Base-by-base conservation (phyloP, 306 rosid species). In the Vigna reflexopilosa region DNA sequence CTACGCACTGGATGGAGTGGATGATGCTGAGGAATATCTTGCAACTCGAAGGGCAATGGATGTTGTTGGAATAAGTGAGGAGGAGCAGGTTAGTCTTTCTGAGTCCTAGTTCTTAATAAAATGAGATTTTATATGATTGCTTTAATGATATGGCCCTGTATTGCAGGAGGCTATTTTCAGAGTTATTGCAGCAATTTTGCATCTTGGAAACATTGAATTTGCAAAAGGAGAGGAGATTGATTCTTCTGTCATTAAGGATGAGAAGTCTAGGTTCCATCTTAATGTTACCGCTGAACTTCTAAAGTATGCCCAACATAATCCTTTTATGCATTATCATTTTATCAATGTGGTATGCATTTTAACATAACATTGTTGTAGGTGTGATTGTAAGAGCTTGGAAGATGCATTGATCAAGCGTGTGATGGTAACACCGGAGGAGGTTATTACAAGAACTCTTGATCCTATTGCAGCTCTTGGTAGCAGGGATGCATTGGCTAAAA, bases 1-100 rank as follows among this genome's bases (percentile, higher is more conserved):
- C 80, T 96, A 84, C 80, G 87, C 19, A 68, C 89, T 96, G 82
- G 99, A 93, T 89, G 99, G 99, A 69, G 87, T 96, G 80, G 90
- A 93, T 81, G 99, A 96, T 77, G 87, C 88, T 4, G 87, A 91
- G 6, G 99, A 96, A 87, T 96, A 96, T 90, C 91, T 91, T 78
- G 97, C 92, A 15, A 96, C 99, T 49, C 86, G 98, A 85, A 90
- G 99, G 86, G 99, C 99, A 54, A 96, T 96, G 99, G 99, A 96
- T 91, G 49, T 96, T 72, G 97, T 96, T 82, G 99, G 99, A 85
- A 96, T 96, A 89, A 91, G 94, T 67, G 98, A 96, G 74, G 97
- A 86, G 81, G 99, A 96, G 86, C 99, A 96, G 90, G 99, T 90
- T 45, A 50, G 78, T 81, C 79, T 73, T 87, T 67, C 66, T 36